phyloP scores from a whole-genome alignment of 2,329 filamentous ascomycete species.

The Fusarium albidum region DNA sequence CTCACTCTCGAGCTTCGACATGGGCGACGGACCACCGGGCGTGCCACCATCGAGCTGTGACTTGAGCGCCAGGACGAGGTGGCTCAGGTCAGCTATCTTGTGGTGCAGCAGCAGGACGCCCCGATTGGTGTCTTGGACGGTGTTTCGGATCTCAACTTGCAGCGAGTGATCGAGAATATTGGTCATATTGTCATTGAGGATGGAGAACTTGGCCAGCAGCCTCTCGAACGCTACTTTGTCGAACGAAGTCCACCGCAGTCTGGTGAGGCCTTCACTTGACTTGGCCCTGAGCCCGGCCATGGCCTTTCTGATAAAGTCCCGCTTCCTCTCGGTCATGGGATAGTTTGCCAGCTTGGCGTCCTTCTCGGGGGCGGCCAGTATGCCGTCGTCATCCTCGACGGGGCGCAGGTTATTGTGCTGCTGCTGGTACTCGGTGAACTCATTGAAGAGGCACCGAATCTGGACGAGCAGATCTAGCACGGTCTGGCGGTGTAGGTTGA shows the following conservation, averaged over 20 bases:
- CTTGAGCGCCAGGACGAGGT: conserved; percentile 56
- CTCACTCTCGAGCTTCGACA: conserved; percentile 47
- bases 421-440: conserved; percentile 54
- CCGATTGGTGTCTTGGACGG: conserved; percentile 57
- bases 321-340: conserved; percentile 51
- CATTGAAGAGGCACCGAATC: conserved; percentile 55
- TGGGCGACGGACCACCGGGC: conserved; percentile 36
- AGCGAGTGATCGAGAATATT: conserved; percentile 56
- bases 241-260: conserved; percentile 55
- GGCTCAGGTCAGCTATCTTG: conserved; percentile 54
- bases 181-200: conserved; percentile 58
- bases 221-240: conserved; percentile 56
- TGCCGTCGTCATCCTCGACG: conserved; percentile 45
- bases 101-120: conserved; percentile 57
- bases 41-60: conserved; percentile 49
- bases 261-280: conserved; percentile 44
- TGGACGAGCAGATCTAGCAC: conserved; percentile 59
- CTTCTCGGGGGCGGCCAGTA: conserved; percentile 50
- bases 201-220: conserved; percentile 53
- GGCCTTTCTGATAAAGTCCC: conserved; percentile 54
- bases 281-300: conserved; percentile 50
- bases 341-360: conserved; percentile 56
- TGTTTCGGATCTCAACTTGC: conserved; percentile 56
- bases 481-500: conserved; percentile 57
- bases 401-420: conserved; percentile 48